Conservation (phyloP, 164 flowering plant species). For the Vitis labrusca region DNA sequence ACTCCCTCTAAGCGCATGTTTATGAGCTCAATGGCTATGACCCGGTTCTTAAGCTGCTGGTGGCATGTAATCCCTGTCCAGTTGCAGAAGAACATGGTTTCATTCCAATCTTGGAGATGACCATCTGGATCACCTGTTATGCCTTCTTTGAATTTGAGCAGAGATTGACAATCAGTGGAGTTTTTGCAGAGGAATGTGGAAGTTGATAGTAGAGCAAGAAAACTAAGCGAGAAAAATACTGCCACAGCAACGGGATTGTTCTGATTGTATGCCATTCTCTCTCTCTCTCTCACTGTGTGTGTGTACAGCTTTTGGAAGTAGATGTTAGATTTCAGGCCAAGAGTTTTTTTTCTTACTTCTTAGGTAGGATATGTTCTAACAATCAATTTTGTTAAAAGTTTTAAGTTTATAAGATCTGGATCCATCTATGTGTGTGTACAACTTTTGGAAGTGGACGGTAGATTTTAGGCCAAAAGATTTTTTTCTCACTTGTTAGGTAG, state of each 20-base stretch:
- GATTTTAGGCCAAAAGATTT: too few species aligned
- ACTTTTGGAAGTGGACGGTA: too few species aligned
- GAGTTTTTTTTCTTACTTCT: too few species aligned
- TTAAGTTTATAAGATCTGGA: too few species aligned
- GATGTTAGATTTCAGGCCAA: too few species aligned
- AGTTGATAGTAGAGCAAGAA: not conserved
- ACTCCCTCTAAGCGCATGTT: slow-evolving; percentile 12
- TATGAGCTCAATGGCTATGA: slow-evolving; percentile 4
- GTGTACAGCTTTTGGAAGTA: too few species aligned
- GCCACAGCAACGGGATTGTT: not conserved
- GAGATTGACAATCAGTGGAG: slow-evolving; percentile 7
- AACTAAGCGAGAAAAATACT: not conserved
- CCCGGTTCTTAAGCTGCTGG: slow-evolving; percentile 4
- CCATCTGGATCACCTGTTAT: slow-evolving; percentile 7
- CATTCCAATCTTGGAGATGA: slow-evolving; percentile 12
- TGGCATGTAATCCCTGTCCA: slow-evolving; percentile 16
- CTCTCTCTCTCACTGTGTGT: not conserved
- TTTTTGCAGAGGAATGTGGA: slow-evolving; percentile 6
- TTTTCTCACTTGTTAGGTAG: too few species aligned
- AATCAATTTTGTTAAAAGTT: too few species aligned
- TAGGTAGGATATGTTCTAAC: too few species aligned
- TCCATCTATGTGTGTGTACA: too few species aligned
- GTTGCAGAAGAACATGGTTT: slow-evolving; percentile 18
- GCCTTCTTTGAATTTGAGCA: slow-evolving; percentile 14
- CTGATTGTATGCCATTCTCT: not conserved